Base-by-base conservation (phyloP, 2,329 filamentous ascomycete species). In the Arthrobotrys megalospora region DNA sequence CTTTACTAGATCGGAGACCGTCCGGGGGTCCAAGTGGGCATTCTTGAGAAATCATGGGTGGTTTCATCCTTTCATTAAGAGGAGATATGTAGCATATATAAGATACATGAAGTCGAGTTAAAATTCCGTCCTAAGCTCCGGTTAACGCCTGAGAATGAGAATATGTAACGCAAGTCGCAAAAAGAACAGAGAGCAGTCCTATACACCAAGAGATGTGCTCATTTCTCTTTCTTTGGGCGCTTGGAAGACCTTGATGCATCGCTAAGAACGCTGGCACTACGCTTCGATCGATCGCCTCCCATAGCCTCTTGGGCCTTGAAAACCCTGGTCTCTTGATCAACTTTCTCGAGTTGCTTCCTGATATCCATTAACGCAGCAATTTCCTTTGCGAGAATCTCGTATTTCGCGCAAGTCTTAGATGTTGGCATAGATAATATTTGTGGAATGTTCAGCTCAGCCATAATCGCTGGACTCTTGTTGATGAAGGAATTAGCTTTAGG, bases 401-500 rank as follows among this genome's bases (percentile, higher is more conserved):
- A 95, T 79, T 90, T 88, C 62, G 89, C 88, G 4, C 91, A 90
- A 0, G 93, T 92, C 6, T 87, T 87, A n/a, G 87, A 87, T 0
- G 93, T 95, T 0, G 92, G 91, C 88, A 96, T 92, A 32, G 89
- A 87, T 38, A 95, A 88, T 52, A 92, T 87, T 6, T 88, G 87
- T 0, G 91, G 89, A 48, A 96, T 89, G 48, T 92, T 91, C 6
- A 95, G 86, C 83, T 94, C 91, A 48, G 87, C 87, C 24, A 96
- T 88, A 80, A 96, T 94, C 80, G 92, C 92, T 78, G 90, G 85
- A 80, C 93, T 92, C 83, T 94, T 92, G 78, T 92, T 89, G 67
- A 91, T 89, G 14, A 89, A 91, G 85, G 94, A 94, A 80, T 91
- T 91, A 43, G 90, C 90, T 70, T 93, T 91, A 24, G 93, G 89